phyloP scores from a whole-genome alignment of 306 rosid species.

The Ziziphus jujuba region DNA sequence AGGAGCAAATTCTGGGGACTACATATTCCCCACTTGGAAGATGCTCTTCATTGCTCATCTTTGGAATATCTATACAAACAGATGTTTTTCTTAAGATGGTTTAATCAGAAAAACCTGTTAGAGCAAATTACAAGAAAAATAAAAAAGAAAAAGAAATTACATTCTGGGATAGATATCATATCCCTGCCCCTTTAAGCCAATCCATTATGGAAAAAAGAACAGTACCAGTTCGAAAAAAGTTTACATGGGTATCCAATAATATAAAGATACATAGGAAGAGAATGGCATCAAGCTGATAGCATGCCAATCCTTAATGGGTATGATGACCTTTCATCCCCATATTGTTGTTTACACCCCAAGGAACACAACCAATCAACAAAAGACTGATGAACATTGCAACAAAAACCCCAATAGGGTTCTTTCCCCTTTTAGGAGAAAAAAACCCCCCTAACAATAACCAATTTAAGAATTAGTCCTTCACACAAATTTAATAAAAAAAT shows the following conservation, averaged over 20 bases:
- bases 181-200: slow-evolving; percentile 30
- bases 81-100: background rate
- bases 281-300: slow-evolving; percentile 20
- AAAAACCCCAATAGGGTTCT: slow-evolving; percentile 39
- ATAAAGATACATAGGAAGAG: slow-evolving; percentile 41
- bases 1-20: slow-evolving; percentile 3
- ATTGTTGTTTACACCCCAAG: slow-evolving; percentile 36
- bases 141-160: slow-evolving; percentile 7
- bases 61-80: background rate
- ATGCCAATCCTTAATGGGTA: slow-evolving; percentile 48
- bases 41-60: background rate
- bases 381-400: slow-evolving; percentile 31
- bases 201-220: slow-evolving; percentile 39
- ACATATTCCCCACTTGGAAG: background rate
- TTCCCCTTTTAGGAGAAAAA: slow-evolving; percentile 45
- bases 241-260: slow-evolving; percentile 46
- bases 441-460: slow-evolving; percentile 73
- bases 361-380: slow-evolving; percentile 42
- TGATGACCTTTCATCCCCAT: slow-evolving; percentile 57
- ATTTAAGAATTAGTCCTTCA: slow-evolving; percentile 42
- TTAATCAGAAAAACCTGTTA: too few species aligned
- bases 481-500: slow-evolving; percentile 44
- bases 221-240: slow-evolving; percentile 34
- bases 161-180: slow-evolving; percentile 27
- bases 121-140: background rate